Percentiles rank a stretch among this genome's conserved stretches.
Evolutionary conservation across 768 basidiomycete genomes (phyloP).

Genomic region (Tephrocybe rancida): DNA sequence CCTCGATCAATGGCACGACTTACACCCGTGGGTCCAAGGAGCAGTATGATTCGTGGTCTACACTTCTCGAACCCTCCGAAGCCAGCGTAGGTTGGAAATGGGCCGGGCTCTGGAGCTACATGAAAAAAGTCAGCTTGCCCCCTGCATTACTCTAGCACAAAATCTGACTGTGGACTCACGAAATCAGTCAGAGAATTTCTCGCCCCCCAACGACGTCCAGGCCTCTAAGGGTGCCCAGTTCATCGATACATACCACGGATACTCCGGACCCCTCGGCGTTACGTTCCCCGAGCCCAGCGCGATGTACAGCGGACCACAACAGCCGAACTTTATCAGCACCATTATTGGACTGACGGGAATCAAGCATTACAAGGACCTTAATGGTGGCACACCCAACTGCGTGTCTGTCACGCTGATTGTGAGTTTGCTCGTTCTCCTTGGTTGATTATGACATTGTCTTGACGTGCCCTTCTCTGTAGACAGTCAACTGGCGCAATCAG

Average conservation of each 20-base stretch:
- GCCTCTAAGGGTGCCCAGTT: slow-evolving; percentile 48
- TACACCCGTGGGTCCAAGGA: slow-evolving; percentile 46
- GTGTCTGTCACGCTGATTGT: slow-evolving; percentile 59
- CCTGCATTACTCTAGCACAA: not conserved
- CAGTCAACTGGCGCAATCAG: slow-evolving; percentile 47
- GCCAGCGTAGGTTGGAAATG: slow-evolving; percentile 49
- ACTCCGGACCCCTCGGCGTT: slow-evolving; percentile 54
- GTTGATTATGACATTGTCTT: too few species aligned
- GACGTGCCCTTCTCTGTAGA: slow-evolving; percentile 23
- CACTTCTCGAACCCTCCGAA: slow-evolving; percentile 40
- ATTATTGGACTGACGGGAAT: slow-evolving; percentile 51
- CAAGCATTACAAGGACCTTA: slow-evolving; percentile 48
- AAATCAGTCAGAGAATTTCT: slow-evolving; percentile 50
- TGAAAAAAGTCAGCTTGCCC: slow-evolving; percentile 44
- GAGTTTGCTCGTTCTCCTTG: slow-evolving; percentile 13
- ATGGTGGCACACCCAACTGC: slow-evolving; percentile 57
- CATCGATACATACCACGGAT: slow-evolving; percentile 51
- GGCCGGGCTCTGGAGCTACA: slow-evolving; percentile 43
- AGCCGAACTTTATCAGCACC: slow-evolving; percentile 48
- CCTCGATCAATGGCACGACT: slow-evolving; percentile 50
- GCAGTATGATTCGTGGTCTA: slow-evolving; percentile 47
- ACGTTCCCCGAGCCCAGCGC: slow-evolving; percentile 42
- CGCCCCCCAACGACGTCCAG: slow-evolving; percentile 47
- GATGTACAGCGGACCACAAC: slow-evolving; percentile 62
- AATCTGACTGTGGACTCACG: too few species aligned